Evolutionary conservation across 164 flowering plant species (phyloP).

Genomic region (Dillenia suffruticosa): DNA sequence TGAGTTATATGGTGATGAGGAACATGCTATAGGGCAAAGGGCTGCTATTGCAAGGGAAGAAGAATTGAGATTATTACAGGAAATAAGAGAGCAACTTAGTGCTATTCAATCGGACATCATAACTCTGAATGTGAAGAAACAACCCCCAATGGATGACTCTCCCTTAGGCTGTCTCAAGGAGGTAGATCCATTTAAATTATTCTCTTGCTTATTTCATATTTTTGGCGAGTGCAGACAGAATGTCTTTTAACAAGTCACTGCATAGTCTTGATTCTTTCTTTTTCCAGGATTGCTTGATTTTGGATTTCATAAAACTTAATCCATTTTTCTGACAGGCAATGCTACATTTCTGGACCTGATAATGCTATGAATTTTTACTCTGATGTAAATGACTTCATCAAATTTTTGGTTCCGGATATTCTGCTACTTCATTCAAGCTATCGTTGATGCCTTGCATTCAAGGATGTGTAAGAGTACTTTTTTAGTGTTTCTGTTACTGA

Average conservation of each 20-base stretch:
- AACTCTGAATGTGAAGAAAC: slow-evolving; percentile 24
- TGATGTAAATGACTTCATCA: too few species aligned
- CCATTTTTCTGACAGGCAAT: slow-evolving; percentile 47
- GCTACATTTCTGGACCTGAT: slow-evolving; percentile 59
- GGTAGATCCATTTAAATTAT: slow-evolving; percentile 30
- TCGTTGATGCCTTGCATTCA: too few species aligned
- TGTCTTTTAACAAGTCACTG: neutral
- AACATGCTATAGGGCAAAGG: slow-evolving; percentile 26
- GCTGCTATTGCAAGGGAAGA: slow-evolving; percentile 29
- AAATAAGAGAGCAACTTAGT: slow-evolving; percentile 51
- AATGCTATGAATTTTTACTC: neutral
- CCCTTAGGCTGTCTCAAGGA: slow-evolving; percentile 34
- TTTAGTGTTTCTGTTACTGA: too few species aligned
- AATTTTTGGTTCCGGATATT: too few species aligned
- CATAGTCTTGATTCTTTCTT: neutral
- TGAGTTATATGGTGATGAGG: slow-evolving; percentile 45
- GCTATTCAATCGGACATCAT: slow-evolving; percentile 44
- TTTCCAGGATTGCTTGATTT: neutral
- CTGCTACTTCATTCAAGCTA: too few species aligned
- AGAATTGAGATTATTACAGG: slow-evolving; percentile 48
- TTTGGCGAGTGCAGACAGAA: neutral
- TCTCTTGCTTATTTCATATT: neutral
- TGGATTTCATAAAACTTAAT: neutral
- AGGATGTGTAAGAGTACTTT: too few species aligned
- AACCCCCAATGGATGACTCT: slow-evolving; percentile 27